Evolutionary conservation across 2,329 filamentous ascomycete genomes (phyloP).

Genomic region (Tolypocladium endophyticum): DNA sequence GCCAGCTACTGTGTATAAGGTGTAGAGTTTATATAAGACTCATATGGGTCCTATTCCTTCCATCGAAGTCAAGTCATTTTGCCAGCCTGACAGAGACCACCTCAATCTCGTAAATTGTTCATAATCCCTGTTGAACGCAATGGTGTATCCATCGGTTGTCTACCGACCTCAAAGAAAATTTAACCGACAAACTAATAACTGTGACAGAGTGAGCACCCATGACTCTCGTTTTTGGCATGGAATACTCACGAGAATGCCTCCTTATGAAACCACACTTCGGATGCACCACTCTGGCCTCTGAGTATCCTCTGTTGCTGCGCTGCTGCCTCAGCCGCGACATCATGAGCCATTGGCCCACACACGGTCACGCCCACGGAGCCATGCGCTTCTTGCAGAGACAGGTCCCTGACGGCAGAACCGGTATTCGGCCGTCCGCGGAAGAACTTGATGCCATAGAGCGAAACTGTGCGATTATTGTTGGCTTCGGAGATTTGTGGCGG

Average conservation of each 20-base stretch:
- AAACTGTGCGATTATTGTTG: background rate
- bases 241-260: conserved; percentile 11
- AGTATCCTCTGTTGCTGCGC: conserved; percentile 9
- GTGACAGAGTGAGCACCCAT: background rate
- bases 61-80: background rate
- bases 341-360: conserved; percentile 15
- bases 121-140: background rate
- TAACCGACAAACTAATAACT: background rate
- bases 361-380: conserved; percentile 11
- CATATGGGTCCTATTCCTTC: too few species aligned
- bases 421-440: conserved; percentile 9
- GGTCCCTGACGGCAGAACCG: background rate
- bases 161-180: background rate
- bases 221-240: background rate
- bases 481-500: background rate
- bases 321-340: conserved; percentile 9
- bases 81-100: background rate
- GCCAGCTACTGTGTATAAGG: conserved; percentile 15
- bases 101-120: background rate
- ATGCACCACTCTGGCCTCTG: conserved; percentile 3
- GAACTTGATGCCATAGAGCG: conserved; percentile 3
- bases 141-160: background rate
- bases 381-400: background rate
- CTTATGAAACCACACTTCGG: conserved; percentile 14
- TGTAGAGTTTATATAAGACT: background rate